Evolutionary conservation across 345 rosid species (phyloP).

Genomic region (Linum tenue): DNA sequence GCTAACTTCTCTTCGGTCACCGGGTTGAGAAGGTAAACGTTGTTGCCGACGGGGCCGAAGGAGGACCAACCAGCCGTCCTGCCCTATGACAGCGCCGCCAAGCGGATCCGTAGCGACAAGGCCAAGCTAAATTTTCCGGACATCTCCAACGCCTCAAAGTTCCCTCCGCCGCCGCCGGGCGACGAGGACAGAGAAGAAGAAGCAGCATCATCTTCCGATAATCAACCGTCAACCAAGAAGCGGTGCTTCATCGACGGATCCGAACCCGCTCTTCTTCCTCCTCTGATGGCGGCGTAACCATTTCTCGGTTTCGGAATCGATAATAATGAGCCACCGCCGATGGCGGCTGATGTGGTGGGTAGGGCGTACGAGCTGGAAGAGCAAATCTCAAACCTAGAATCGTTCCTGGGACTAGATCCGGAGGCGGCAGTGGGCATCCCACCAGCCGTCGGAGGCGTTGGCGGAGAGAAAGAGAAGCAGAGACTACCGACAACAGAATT

Average conservation of each 20-base stretch:
- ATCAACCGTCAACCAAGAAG: constrained; percentile 38
- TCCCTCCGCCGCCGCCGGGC: too few relatives aligned
- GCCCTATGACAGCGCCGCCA: constrained; percentile 84
- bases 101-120: constrained; percentile 79
- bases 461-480: neutral
- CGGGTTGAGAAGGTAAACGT: too few relatives aligned
- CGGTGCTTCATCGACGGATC: constrained; percentile 19
- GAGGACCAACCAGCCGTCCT: constrained; percentile 63
- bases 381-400: constrained; percentile 48
- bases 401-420: constrained; percentile 45
- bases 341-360: too few relatives aligned
- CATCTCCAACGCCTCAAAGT: neutral
- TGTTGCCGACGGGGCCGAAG: constrained; percentile 18
- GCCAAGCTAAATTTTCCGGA: constrained; percentile 77
- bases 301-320: constrained; percentile 18
- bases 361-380: constrained; percentile 36
- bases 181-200: too few relatives aligned
- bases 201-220: neutral
- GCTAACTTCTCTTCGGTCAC: too few relatives aligned
- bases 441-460: neutral
- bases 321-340: neutral
- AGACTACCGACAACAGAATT: too few relatives aligned
- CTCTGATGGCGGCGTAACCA: constrained; percentile 1
- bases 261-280: constrained; percentile 9
- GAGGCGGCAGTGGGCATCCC: constrained; percentile 10